phyloP scores from a whole-genome alignment of 768 basidiomycete genomes.

The Lactarius sp. region DNA sequence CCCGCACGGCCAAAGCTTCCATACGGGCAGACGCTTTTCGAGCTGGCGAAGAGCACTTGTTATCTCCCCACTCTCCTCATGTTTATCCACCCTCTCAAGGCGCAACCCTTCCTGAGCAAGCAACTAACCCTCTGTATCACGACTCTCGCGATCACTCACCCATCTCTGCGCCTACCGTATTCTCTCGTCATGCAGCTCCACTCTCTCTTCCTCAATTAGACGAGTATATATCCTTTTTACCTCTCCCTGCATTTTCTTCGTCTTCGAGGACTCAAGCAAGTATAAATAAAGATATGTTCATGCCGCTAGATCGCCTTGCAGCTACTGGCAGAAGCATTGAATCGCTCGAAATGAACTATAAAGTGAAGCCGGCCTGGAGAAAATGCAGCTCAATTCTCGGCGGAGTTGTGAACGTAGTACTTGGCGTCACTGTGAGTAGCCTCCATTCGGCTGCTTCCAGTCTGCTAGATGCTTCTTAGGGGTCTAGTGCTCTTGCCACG shows the following conservation, averaged over 20 bases:
- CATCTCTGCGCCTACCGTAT: conserved; percentile 18
- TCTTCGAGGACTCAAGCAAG: background rate
- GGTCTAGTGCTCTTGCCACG: conserved; percentile 61
- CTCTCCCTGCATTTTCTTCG: conserved; percentile 15
- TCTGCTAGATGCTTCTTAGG: conserved; percentile 36
- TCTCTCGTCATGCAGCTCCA: conserved; percentile 20
- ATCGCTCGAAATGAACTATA: conserved; percentile 55
- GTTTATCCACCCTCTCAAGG: conserved; percentile 14
- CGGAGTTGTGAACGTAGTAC: conserved; percentile 40
- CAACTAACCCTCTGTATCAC: background rate
- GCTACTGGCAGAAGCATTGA: conserved; percentile 47
- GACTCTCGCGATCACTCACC: conserved; percentile 12
- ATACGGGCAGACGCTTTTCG: background rate
- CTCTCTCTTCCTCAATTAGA: conserved; percentile 22
- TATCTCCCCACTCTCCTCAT: conserved; percentile 2
- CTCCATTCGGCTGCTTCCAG: background rate
- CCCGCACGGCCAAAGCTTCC: conserved; percentile 17
- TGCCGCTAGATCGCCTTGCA: conserved; percentile 54
- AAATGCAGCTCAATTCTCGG: conserved; percentile 51
- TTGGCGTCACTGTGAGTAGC: conserved; percentile 51
- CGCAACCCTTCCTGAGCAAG: background rate
- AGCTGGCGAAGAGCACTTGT: conserved; percentile 10
- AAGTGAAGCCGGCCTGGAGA: conserved; percentile 46
- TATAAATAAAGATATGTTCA: conserved; percentile 43
- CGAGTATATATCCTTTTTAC: conserved; percentile 22